Conservation (phyloP, 2,329 filamentous ascomycete genomes). For the Colletotrichum sublineola region DNA sequence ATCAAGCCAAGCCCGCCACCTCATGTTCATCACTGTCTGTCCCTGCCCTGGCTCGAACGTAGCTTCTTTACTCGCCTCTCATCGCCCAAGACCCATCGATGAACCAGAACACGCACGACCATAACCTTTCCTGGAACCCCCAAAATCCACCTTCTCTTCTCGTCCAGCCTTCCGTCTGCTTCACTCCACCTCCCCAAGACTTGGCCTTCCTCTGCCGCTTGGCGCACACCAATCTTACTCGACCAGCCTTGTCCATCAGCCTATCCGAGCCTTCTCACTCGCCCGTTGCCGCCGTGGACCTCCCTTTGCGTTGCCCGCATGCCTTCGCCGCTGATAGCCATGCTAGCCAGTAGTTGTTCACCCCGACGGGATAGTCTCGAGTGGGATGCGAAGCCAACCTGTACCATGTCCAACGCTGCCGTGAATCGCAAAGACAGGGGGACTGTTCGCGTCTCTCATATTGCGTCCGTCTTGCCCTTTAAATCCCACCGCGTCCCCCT, state of each 20-base stretch:
- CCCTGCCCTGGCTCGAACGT: background rate
- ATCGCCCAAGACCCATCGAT: constrained; percentile 24
- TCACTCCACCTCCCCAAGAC: constrained; percentile 40
- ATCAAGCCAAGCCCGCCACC: constrained; percentile 5
- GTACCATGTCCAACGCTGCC: background rate
- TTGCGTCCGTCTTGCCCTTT: constrained; percentile 14
- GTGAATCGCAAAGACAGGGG: background rate
- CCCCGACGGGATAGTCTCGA: constrained; percentile 15
- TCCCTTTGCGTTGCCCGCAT: constrained; percentile 13
- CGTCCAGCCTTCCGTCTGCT: constrained; percentile 34
- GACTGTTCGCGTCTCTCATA: constrained; percentile 11
- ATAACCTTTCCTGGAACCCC: constrained; percentile 8
- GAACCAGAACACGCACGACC: constrained; percentile 21
- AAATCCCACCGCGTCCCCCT: constrained; percentile 25
- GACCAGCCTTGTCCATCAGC: background rate
- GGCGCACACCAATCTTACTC: constrained; percentile 29
- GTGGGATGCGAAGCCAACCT: constrained; percentile 15
- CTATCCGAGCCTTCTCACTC: constrained; percentile 15
- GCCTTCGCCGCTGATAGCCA: constrained; percentile 36
- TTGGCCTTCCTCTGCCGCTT: constrained; percentile 40
- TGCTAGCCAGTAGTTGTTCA: constrained; percentile 24
- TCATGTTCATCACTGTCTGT: background rate
- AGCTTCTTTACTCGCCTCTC: background rate
- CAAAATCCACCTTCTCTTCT: constrained; percentile 40
- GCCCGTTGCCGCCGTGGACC: constrained; percentile 9